Evolutionary conservation across 441 rosid genomes (phyloP).

Genomic region (Daphne laureola): DNA sequence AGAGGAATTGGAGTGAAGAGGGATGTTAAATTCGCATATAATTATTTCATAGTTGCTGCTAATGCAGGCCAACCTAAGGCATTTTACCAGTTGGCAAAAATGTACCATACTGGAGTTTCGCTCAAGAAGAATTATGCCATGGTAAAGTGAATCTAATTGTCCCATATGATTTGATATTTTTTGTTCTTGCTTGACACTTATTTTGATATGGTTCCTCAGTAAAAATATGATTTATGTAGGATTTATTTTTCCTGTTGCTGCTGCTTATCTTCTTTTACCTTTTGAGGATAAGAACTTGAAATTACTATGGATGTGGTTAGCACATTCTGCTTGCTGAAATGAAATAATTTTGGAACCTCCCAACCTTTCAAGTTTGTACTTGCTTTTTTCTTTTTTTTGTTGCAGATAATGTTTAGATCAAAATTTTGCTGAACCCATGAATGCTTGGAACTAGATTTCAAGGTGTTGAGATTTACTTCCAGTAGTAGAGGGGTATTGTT

Average conservation of each 20-base stretch:
- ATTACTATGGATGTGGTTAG: background rate
- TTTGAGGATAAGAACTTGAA: background rate
- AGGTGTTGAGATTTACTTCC: too few species aligned
- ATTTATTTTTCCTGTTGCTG: background rate
- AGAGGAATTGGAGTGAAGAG: conserved; percentile 87
- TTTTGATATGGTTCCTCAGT: background rate
- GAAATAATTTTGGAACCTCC: too few species aligned
- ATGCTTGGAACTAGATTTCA: too few species aligned
- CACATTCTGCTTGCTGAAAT: too few species aligned
- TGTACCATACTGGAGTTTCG: conserved; percentile 97
- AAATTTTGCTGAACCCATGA: too few species aligned
- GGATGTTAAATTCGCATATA: conserved; percentile 77
- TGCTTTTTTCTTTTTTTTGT: too few species aligned
- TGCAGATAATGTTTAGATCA: too few species aligned
- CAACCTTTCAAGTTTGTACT: too few species aligned
- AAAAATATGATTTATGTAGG: background rate
- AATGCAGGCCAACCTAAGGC: conserved; percentile 97
- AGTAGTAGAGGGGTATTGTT: too few species aligned
- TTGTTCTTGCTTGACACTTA: background rate
- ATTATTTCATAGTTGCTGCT: conserved; percentile 72
- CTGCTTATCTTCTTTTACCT: background rate
- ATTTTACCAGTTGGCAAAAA: conserved; percentile 94
- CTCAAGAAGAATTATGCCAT: conserved; percentile 66
- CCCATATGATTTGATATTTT: conserved; percentile 1
- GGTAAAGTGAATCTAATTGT: conserved; percentile 36